These are phyloP conservation scores for Guadua angustifolia DNA, from an alignment of 176 grass and related monocot genomes.

Conservation along the genomic window DNA sequence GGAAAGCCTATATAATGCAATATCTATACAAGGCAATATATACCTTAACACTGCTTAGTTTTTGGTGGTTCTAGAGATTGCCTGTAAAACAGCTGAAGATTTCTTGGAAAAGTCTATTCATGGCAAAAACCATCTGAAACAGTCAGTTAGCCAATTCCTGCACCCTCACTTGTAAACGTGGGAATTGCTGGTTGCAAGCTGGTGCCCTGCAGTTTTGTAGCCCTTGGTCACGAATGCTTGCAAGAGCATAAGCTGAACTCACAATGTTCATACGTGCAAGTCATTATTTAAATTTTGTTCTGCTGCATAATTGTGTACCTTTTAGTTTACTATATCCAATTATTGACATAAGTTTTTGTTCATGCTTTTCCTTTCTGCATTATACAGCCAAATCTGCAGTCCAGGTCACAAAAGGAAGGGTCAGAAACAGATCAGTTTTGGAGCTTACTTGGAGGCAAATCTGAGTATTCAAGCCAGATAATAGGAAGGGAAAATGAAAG, in stretches of 20 bases:
- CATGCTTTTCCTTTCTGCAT: conserved; percentile 6
- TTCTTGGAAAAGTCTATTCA: not conserved
- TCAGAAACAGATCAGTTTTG: conserved; percentile 93
- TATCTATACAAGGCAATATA: no score
- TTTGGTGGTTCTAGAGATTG: no score
- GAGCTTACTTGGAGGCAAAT: conserved; percentile 79
- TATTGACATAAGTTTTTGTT: conserved; percentile 8
- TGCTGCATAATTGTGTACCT: not conserved
- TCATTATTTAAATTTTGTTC: conserved; percentile 12
- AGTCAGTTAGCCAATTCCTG: not conserved
- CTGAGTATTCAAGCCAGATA: conserved; percentile 87
- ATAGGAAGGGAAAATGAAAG: conserved; percentile 78
- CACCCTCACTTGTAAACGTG: not conserved
- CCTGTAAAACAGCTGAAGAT: not conserved
- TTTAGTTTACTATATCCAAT: conserved; percentile 27
- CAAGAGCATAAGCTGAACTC: not conserved
- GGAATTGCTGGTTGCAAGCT: not conserved
- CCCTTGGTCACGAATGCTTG: not conserved
- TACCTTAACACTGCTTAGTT: no score
- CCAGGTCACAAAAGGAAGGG: conserved; percentile 84
- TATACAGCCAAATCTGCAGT: conserved; percentile 78
- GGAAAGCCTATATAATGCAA: no score
- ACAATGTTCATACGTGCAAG: not conserved
- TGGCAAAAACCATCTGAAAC: conserved; percentile 7
- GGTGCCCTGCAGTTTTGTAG: not conserved